These are phyloP conservation scores for Cryptosporidium meleagridis DNA, from an alignment of 169 alveolate species.

Conservation along the genomic window DNA sequence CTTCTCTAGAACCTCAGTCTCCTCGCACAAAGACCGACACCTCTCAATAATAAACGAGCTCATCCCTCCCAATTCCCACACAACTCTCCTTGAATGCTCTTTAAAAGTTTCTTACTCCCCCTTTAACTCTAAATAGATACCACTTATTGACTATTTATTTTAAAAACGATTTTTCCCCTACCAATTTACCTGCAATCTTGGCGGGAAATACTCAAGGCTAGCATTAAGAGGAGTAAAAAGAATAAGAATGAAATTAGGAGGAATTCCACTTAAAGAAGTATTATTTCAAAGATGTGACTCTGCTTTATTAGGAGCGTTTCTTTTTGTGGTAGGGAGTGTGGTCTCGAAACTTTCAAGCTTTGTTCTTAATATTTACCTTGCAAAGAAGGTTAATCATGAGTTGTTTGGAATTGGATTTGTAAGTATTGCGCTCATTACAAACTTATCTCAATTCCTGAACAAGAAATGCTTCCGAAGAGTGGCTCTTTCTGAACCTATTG, in stretches of 20 bases:
- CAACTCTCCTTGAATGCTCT: not conserved
- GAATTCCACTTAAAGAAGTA: not conserved
- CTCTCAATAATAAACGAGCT: constrained; percentile 78
- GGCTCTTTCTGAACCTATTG: constrained; percentile 38
- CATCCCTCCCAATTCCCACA: constrained; percentile 39
- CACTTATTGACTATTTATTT: not conserved
- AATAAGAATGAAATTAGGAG: not conserved
- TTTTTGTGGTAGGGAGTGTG: constrained; percentile 21
- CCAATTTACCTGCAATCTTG: not conserved
- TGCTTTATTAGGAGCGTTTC: constrained; percentile 38
- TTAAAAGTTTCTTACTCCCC: not conserved
- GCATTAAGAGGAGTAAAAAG: not conserved
- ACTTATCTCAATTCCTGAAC: constrained; percentile 37
- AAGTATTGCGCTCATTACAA: constrained; percentile 52
- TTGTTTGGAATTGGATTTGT: constrained; percentile 57
- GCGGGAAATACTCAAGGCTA: not conserved
- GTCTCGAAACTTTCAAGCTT: constrained; percentile 33
- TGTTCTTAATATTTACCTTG: constrained; percentile 33
- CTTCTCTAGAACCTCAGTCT: constrained; percentile 78
- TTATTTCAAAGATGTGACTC: constrained; percentile 13
- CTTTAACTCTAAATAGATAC: not conserved
- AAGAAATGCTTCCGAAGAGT: constrained; percentile 55
- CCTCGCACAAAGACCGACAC: constrained; percentile 77
- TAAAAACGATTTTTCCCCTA: not conserved
- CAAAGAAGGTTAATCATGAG: constrained; percentile 40